A percentile compares a stretch with the other conserved stretches of the same genome.
Evolutionary conservation across 1,284 basidiomycete species (phyloP).

Genomic region (Inonotus hispidus): DNA sequence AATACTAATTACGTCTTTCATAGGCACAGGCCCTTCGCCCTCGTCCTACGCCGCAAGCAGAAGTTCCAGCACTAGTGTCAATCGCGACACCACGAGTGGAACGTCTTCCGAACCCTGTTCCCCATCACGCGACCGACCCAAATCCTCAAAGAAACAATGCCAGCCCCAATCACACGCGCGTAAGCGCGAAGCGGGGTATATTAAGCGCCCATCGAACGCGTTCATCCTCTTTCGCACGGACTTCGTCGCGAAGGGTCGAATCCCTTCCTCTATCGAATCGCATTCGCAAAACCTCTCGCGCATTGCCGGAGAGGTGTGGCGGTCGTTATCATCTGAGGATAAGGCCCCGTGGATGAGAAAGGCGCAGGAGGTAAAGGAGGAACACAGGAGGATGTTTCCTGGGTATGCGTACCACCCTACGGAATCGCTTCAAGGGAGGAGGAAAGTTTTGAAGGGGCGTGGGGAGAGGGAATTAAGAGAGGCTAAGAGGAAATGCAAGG

Average conservation of each 20-base stretch:
- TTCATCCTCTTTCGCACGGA: constrained; percentile 93
- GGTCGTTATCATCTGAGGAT: constrained; percentile 37
- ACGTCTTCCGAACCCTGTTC: background rate
- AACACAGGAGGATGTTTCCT: constrained; percentile 40
- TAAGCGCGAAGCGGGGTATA: constrained; percentile 34
- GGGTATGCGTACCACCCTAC: constrained; percentile 43
- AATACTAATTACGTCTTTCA: background rate
- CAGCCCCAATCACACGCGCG: constrained; percentile 10
- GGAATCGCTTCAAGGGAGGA: constrained; percentile 26
- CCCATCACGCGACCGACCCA: background rate
- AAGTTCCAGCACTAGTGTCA: background rate
- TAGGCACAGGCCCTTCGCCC: background rate
- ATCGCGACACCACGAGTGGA: background rate
- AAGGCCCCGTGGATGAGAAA: constrained; percentile 45
- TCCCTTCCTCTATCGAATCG: constrained; percentile 30
- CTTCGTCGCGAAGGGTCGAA: constrained; percentile 46
- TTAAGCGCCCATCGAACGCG: constrained; percentile 86
- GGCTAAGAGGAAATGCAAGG: constrained; percentile 3
- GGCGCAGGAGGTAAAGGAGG: constrained; percentile 45
- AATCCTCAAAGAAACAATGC: background rate
- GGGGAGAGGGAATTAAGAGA: constrained; percentile 3
- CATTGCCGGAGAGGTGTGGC: constrained; percentile 52
- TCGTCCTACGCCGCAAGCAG: background rate
- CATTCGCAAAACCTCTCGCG: constrained; percentile 56
- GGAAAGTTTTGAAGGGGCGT: constrained; percentile 18